Conservation (phyloP, 1,284 basidiomycete genomes). For the Flammula alnicola region DNA sequence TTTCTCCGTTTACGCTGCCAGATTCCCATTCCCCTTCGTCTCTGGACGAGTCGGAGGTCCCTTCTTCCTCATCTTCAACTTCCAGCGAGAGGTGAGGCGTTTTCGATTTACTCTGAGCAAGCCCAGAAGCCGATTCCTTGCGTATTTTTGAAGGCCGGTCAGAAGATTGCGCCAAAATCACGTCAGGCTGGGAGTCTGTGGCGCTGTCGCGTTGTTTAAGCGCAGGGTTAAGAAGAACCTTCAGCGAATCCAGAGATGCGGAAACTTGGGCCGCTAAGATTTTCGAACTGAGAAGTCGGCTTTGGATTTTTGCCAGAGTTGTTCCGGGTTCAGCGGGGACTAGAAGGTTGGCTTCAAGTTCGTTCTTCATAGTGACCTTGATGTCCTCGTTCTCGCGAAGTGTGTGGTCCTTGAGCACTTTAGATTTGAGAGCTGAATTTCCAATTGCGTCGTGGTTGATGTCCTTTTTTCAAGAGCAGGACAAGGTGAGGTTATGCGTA, state of each 20-base stretch:
- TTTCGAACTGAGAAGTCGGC: conserved; percentile 79
- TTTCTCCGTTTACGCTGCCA: conserved; percentile 29
- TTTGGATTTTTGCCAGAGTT: conserved; percentile 66
- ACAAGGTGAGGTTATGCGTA: not conserved
- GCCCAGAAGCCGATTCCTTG: conserved; percentile 26
- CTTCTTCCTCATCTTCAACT: conserved; percentile 3
- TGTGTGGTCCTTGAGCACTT: conserved; percentile 74
- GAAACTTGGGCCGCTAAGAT: conserved; percentile 67
- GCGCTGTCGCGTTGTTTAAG: conserved; percentile 26
- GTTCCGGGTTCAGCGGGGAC: conserved; percentile 44
- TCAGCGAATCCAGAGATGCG: conserved; percentile 55
- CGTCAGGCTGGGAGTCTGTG: conserved; percentile 15
- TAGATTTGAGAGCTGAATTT: conserved; percentile 66
- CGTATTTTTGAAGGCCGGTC: conserved; percentile 28
- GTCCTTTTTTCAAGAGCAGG: conserved; percentile 43
- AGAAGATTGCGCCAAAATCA: conserved; percentile 29
- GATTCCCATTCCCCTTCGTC: conserved; percentile 30
- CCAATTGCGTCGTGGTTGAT: conserved; percentile 65
- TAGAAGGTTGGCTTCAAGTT: conserved; percentile 41
- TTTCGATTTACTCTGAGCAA: not conserved
- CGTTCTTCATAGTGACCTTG: conserved; percentile 47
- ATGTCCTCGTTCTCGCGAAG: conserved; percentile 53
- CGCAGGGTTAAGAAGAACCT: conserved; percentile 45
- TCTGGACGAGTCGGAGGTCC: conserved; percentile 6
- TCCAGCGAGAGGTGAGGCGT: not conserved